Evolutionary conservation across 805 yeast species (phyloP).

Genomic region (Kazachstania viticola): DNA sequence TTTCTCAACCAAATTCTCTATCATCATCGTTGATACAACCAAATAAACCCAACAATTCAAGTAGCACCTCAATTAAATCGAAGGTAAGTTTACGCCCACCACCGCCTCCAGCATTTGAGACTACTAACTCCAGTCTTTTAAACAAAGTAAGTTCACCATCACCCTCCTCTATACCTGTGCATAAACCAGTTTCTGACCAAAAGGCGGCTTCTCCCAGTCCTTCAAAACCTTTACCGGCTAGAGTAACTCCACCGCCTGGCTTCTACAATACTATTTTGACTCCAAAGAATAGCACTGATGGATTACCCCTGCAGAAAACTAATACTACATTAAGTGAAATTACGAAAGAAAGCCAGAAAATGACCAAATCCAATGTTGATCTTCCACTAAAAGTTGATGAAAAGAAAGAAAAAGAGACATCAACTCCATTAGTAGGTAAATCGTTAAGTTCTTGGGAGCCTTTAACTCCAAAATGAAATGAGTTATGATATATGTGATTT

Average conservation of each 20-base stretch:
- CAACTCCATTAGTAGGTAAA: not conserved
- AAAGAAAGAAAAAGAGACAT: not conserved
- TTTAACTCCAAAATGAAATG: conserved; percentile 11
- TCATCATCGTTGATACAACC: conserved; percentile 6
- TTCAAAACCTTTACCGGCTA: conserved; percentile 19
- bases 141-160: not conserved
- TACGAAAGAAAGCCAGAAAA: too few relatives aligned
- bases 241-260: conserved; percentile 28
- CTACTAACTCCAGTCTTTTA: conserved; percentile 3
- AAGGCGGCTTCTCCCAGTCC: not conserved
- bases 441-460: conserved; percentile 12
- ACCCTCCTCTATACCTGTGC: not conserved
- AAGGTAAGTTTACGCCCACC: conserved; percentile 11
- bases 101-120: conserved; percentile 11
- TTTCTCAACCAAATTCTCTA: conserved; percentile 2
- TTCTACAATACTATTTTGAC: conserved; percentile 25
- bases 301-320: not conserved
- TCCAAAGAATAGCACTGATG: conserved; percentile 20
- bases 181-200: not conserved
- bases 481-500: not conserved
- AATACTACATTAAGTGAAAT: not conserved
- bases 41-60: not conserved
- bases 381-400: not conserved
- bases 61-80: not conserved
- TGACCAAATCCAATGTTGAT: not conserved